Conservation (phyloP, 2,329 filamentous ascomycete genomes). For the Chaetomiaceae sp. region DNA sequence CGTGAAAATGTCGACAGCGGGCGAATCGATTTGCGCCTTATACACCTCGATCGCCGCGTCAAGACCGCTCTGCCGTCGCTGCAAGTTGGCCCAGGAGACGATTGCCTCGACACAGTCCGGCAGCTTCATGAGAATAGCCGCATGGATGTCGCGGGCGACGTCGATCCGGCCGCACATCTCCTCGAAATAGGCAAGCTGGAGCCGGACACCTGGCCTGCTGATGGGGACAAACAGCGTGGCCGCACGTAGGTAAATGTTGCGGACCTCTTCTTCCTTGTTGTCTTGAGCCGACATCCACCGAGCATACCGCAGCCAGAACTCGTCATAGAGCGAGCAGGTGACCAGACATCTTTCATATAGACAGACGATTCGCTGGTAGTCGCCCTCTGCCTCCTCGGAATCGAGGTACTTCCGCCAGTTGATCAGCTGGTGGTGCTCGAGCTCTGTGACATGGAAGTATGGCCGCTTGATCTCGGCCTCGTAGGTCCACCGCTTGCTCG, state of each 20-base stretch:
- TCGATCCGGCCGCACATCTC: constrained; percentile 74
- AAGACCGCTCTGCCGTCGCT: constrained; percentile 76
- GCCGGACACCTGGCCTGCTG: constrained; percentile 73
- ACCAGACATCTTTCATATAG: constrained; percentile 93
- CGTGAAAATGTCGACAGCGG: constrained; percentile 67
- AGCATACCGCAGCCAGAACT: constrained; percentile 97
- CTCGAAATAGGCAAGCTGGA: constrained; percentile 94
- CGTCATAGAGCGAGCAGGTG: constrained; percentile 90
- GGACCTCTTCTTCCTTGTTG: constrained; percentile 80
- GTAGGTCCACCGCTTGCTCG: constrained; percentile 88
- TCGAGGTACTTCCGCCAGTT: constrained; percentile 98
- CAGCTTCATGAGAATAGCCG: constrained; percentile 69
- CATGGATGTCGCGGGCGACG: constrained; percentile 79
- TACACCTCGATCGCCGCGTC: constrained; percentile 82
- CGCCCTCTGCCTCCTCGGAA: constrained; percentile 84
- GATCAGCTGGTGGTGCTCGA: constrained; percentile 75
- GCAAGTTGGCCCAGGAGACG: constrained; percentile 79
- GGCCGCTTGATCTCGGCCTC: constrained; percentile 92
- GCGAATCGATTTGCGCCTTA: constrained; percentile 72
- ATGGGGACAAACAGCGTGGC: constrained; percentile 82
- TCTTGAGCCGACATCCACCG: constrained; percentile 84
- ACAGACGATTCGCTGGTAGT: constrained; percentile 69
- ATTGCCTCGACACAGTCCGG: constrained; percentile 86
- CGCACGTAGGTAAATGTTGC: constrained; percentile 87
- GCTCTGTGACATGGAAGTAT: constrained; percentile 93